Evolutionary conservation across 352 stramenopile genomes (phyloP).

Genomic region (Phytophthora pseudosyringae): DNA sequence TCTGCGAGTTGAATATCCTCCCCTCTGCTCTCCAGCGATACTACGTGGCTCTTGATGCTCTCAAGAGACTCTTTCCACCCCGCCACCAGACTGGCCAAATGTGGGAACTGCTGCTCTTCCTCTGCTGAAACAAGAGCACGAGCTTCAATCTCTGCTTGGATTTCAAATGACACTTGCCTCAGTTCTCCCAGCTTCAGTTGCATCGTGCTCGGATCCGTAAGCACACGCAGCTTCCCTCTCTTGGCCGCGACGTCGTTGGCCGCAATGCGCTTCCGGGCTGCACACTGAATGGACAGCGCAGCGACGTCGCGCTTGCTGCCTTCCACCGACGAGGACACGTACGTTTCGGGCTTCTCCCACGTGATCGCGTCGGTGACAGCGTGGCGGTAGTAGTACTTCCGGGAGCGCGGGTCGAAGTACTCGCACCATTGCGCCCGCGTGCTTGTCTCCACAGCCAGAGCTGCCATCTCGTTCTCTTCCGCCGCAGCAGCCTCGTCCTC

Average conservation of each 20-base stretch:
- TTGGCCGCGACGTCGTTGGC: constrained; percentile 37
- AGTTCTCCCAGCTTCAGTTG: constrained; percentile 48
- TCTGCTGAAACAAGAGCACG: constrained; percentile 30
- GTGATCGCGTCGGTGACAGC: constrained; percentile 34
- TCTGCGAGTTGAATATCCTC: constrained; percentile 43
- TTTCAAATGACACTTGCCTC: constrained; percentile 49
- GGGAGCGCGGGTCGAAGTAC: constrained; percentile 53
- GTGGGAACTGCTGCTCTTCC: constrained; percentile 43
- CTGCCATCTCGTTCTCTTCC: constrained; percentile 7
- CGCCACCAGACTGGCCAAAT: constrained; percentile 38
- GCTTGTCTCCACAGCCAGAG: neutral
- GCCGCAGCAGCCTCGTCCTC: constrained; percentile 12
- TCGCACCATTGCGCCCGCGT: constrained; percentile 36
- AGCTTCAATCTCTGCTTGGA: constrained; percentile 45
- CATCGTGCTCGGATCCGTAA: constrained; percentile 43
- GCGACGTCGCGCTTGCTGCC: constrained; percentile 40
- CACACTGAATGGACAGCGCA: constrained; percentile 66
- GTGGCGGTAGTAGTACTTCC: constrained; percentile 44
- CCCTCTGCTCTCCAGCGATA: constrained; percentile 41
- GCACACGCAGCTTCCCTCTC: constrained; percentile 32
- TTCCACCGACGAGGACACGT: constrained; percentile 18
- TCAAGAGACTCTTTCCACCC: constrained; percentile 39
- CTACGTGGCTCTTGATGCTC: constrained; percentile 43
- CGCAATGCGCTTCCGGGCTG: constrained; percentile 46
- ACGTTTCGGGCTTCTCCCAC: constrained; percentile 40